Evolutionary conservation across 768 basidiomycete species (phyloP).

Genomic region (Rhodocollybia butyracea): DNA sequence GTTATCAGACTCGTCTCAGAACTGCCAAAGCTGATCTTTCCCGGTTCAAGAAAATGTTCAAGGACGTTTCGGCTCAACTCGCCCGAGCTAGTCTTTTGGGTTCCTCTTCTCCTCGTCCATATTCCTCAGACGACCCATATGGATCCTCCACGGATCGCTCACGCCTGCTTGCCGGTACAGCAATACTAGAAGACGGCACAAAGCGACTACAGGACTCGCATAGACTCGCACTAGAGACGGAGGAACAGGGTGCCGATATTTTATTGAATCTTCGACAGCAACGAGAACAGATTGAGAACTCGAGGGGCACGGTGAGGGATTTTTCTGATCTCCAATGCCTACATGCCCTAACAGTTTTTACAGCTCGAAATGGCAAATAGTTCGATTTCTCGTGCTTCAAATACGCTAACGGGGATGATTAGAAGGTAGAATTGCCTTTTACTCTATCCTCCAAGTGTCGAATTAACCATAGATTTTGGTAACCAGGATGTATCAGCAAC

Average conservation of each 20-base stretch:
- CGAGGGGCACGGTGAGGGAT: conserved; percentile 75
- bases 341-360: neutral
- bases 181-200: conserved; percentile 79
- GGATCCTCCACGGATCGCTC: conserved; percentile 68
- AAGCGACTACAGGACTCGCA: conserved; percentile 87
- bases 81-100: conserved; percentile 79
- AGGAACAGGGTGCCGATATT: conserved; percentile 93
- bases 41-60: conserved; percentile 76
- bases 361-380: conserved; percentile 85
- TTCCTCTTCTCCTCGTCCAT: conserved; percentile 32
- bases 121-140: conserved; percentile 78
- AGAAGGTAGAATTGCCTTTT: conserved; percentile 60
- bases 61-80: conserved; percentile 66
- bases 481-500: conserved; percentile 94
- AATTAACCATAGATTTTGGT: conserved; percentile 29
- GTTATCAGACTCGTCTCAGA: conserved; percentile 74
- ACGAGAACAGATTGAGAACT: conserved; percentile 92
- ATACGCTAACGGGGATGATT: conserved; percentile 94
- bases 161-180: conserved; percentile 74
- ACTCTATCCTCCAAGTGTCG: conserved; percentile 6
- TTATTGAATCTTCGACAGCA: conserved; percentile 80
- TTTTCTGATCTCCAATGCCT: neutral
- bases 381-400: conserved; percentile 87
- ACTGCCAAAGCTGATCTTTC: conserved; percentile 72
- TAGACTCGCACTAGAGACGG: conserved; percentile 91